Conservation (phyloP, 148 eudicot species). For the Amaranthus hypochondriacus region DNA sequence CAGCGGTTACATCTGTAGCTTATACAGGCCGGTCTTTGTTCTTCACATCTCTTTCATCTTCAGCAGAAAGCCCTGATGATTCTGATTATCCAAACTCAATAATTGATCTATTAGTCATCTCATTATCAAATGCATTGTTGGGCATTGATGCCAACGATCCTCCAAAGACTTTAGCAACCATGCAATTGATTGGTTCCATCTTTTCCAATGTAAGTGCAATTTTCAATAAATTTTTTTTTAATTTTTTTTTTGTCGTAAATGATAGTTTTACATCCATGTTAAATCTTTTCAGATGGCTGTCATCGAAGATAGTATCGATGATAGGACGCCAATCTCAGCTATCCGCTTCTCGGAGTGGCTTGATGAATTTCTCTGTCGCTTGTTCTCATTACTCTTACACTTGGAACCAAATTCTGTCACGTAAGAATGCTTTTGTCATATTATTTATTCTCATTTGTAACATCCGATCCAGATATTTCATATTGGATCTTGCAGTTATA, state of each 20-base stretch:
- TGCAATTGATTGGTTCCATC: constrained; percentile 92
- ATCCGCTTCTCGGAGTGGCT: constrained; percentile 93
- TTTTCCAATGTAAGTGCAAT: constrained; percentile 75
- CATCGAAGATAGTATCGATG: constrained; percentile 61
- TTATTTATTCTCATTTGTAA: not conserved
- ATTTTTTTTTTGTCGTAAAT: not conserved
- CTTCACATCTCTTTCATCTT: constrained; percentile 46
- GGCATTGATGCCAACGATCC: constrained; percentile 99
- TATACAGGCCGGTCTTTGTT: constrained; percentile 75
- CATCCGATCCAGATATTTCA: not conserved
- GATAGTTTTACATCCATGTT: constrained; percentile 21
- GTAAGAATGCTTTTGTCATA: constrained; percentile 41
- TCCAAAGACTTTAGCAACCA: constrained; percentile 95
- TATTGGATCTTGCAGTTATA: constrained; percentile 2
- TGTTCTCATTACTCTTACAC: constrained; percentile 83
- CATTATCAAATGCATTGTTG: constrained; percentile 86
- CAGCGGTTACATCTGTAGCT: constrained; percentile 87
- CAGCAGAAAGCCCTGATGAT: constrained; percentile 38
- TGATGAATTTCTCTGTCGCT: constrained; percentile 89
- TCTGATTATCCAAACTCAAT: constrained; percentile 39
- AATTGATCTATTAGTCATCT: constrained; percentile 70
- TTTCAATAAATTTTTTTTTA: not conserved
- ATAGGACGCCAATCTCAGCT: constrained; percentile 42
- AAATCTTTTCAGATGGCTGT: constrained; percentile 57
- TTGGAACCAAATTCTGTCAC: constrained; percentile 88